These are phyloP conservation scores for Galerina sulciceps DNA, from an alignment of 768 basidiomycete genomes.

Conservation along the genomic window DNA sequence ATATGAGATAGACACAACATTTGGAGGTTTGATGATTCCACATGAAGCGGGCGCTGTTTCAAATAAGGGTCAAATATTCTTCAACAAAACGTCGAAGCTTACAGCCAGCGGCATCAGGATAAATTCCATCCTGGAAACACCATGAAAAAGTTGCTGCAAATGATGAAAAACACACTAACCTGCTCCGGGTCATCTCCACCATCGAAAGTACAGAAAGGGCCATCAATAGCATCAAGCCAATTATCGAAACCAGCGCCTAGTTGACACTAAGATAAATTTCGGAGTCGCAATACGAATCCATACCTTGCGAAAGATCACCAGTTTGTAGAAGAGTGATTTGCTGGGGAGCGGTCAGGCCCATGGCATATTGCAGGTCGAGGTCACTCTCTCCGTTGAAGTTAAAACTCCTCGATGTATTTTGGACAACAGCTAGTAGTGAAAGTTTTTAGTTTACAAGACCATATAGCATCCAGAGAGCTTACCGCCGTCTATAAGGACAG, in stretches of 20 bases:
- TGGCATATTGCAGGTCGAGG: constrained; percentile 62
- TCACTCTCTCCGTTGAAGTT: constrained; percentile 57
- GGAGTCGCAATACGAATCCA: background rate
- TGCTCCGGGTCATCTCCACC: constrained; percentile 45
- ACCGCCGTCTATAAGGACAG: constrained; percentile 41
- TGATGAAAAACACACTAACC: constrained; percentile 20
- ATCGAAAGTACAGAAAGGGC: constrained; percentile 46
- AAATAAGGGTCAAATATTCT: background rate
- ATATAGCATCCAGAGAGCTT: background rate
- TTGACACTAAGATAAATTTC: background rate
- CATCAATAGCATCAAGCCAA: constrained; percentile 50
- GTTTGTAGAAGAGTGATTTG: constrained; percentile 46
- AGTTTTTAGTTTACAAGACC: background rate
- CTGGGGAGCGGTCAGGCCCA: constrained; percentile 47
- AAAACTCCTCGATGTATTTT: constrained; percentile 43
- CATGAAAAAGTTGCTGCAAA: background rate
- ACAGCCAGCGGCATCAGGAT: constrained; percentile 27
- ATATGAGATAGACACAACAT: constrained; percentile 40
- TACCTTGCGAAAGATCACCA: constrained; percentile 45
- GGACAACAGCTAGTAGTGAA: constrained; percentile 42
- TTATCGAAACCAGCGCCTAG: constrained; percentile 51
- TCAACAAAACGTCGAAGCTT: background rate
- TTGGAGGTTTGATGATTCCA: constrained; percentile 38
- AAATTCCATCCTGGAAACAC: constrained; percentile 22
- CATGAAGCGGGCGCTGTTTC: constrained; percentile 38